A percentile compares a stretch with the other conserved stretches of the same genome.
Conservation (phyloP, 2,329 filamentous ascomycete species). For the Tetracladium maxilliforme region DNA sequence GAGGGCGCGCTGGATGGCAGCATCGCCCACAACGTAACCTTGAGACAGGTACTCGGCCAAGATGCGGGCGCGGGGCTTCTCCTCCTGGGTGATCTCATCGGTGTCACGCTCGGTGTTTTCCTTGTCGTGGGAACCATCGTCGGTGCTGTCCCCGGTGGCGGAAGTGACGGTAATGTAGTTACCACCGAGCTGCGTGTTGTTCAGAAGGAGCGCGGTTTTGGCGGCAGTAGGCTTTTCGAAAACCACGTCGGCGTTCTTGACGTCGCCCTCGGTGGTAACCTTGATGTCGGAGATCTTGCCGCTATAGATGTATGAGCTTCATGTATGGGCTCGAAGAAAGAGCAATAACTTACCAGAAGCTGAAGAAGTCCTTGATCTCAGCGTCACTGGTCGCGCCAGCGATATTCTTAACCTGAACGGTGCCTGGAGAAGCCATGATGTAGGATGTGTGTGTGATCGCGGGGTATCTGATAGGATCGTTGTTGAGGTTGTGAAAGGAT, state of each 20-base stretch:
- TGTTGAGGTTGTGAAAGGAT: no score
- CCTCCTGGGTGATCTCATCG: slow-evolving; percentile 77
- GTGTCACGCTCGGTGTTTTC: slow-evolving; percentile 39
- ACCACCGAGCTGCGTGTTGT: slow-evolving; percentile 86
- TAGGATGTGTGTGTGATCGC: slow-evolving; percentile 1
- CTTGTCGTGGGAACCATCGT: slow-evolving; percentile 39
- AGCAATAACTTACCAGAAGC: slow-evolving; percentile 59
- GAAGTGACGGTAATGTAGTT: slow-evolving; percentile 68
- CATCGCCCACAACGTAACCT: slow-evolving; percentile 65
- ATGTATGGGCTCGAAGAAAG: slow-evolving; percentile 1
- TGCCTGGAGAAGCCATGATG: slow-evolving; percentile 41
- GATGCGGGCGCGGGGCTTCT: slow-evolving; percentile 91
- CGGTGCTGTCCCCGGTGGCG: slow-evolving; percentile 44
- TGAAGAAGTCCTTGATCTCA: slow-evolving; percentile 94
- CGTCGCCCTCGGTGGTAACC: slow-evolving; percentile 50
- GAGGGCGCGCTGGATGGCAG: slow-evolving; percentile 68
- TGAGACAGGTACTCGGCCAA: slow-evolving; percentile 93
- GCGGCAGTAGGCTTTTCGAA: slow-evolving; percentile 96
- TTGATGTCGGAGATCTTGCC: slow-evolving; percentile 84
- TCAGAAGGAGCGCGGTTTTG: slow-evolving; percentile 90
- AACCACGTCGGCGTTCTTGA: slow-evolving; percentile 77
- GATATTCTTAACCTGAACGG: slow-evolving; percentile 85
- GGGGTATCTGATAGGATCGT: no score
- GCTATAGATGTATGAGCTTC: slow-evolving; percentile 25
- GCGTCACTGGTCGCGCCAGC: slow-evolving; percentile 68